Evolutionary conservation across 129 eudicot species (phyloP).

Genomic region (Chrysanthemum lavandulifolium): DNA sequence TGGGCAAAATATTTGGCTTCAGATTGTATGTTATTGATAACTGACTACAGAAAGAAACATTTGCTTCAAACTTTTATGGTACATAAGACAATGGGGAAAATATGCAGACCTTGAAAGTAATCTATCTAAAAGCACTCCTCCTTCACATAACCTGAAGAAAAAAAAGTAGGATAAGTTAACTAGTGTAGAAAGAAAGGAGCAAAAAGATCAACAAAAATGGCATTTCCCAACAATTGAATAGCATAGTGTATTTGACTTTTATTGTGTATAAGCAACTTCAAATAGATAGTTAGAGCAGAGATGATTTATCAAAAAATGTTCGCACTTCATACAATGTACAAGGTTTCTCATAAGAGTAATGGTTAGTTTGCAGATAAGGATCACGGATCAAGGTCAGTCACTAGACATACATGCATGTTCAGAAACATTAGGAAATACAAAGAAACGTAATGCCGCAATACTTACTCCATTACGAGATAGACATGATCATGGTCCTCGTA

Average conservation of each 20-base stretch:
- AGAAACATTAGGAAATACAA: background rate
- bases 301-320: background rate
- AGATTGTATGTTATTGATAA: too few relatives aligned
- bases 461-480: conserved; percentile 40
- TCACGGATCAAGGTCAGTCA: background rate
- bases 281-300: background rate
- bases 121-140: conserved; percentile 44
- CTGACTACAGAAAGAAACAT: too few relatives aligned
- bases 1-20: too few relatives aligned
- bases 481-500: conserved; percentile 39
- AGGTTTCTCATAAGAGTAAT: background rate
- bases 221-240: background rate
- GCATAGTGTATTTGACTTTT: background rate
- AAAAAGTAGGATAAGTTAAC: background rate
- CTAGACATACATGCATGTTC: background rate
- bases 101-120: conserved; percentile 29
- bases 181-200: background rate
- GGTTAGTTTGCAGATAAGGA: background rate
- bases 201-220: background rate
- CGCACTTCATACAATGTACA: background rate
- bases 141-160: conserved; percentile 41
- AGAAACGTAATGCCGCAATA: background rate
- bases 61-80: too few relatives aligned
- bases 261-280: background rate
- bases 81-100: too few relatives aligned